Base-by-base conservation (phyloP, 2,329 filamentous ascomycete genomes). In the Fusarium concolor region DNA sequence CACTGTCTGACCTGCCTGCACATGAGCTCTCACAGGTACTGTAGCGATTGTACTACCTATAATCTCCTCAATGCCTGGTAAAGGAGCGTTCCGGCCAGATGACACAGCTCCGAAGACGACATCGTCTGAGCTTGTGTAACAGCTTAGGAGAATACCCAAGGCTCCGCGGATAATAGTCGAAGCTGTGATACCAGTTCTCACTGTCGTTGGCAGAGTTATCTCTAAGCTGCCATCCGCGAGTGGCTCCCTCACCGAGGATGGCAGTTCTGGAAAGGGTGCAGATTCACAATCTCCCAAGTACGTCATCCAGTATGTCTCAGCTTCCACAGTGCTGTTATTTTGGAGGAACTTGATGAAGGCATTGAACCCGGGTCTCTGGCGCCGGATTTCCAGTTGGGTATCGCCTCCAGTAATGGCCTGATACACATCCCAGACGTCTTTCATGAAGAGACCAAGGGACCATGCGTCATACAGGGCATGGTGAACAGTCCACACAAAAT, bases 91-190 rank as follows among this genome's bases (percentile, higher is more conserved):
- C 39, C 82, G 76, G 4, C 82, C 82, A 2, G 80, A 80, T 3
- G 82, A 68, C 0, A 80, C 82, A 46, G 78, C 77, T 2, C 82
- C 82, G 56, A 83, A 83, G 12, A 80, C 71, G 9, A 83, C 76
- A 51, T 83, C 80, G 3, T 77, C 39, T 2, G 62, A 62, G 6
- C 55, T 84, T 4, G 22, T 88, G 11, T 78, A 77, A 24, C 80
- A 76, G 5, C 58, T n/a, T 6, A 6, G 87, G 2, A 90, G 71
- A 49, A 84, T 82, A 10, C 82, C 81, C 71, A 85, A 81, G 0
- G 87, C 86, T 29, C 84, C 81, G 2, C 66, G 58, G 15, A 75
- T 35, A 5, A 71, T 4, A 0, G 52, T 71, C 1, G 71, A 52
- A 4, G 50, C 46, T 0, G 66, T 71, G 5, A 38, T 18, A 18